Evolutionary conservation across 805 yeast species (phyloP).

Genomic region (Scheffersomyces coipomensis): DNA sequence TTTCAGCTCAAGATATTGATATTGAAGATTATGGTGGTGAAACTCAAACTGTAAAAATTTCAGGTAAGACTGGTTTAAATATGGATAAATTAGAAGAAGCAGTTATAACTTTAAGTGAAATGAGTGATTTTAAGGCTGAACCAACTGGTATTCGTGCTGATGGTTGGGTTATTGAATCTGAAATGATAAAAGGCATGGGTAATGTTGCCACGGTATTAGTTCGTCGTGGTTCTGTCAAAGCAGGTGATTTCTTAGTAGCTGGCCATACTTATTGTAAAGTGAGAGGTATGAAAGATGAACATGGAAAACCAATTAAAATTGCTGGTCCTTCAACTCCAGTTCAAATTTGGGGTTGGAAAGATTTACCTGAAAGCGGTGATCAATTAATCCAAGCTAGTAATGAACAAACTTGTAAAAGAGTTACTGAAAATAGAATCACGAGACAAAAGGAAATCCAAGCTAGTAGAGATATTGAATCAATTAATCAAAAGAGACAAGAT

Average conservation of each 20-base stretch:
- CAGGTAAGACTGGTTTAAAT: conserved; percentile 86
- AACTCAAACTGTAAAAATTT: conserved; percentile 80
- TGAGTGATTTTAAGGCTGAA: conserved; percentile 73
- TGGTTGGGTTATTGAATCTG: conserved; percentile 89
- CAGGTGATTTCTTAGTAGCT: conserved; percentile 76
- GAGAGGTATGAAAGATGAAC: conserved; percentile 71
- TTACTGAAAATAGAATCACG: conserved; percentile 59
- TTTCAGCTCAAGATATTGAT: conserved; percentile 74
- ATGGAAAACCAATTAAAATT: conserved; percentile 55
- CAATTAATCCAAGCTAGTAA: conserved; percentile 70
- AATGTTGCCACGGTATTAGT: conserved; percentile 82
- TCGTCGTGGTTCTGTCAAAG: conserved; percentile 69
- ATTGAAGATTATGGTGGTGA: conserved; percentile 96
- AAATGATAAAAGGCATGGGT: conserved; percentile 79
- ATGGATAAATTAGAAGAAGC: conserved; percentile 91
- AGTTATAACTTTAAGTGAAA: conserved; percentile 78
- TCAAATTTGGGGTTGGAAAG: conserved; percentile 93
- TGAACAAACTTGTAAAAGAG: conserved; percentile 76
- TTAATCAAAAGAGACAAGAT: conserved; percentile 65
- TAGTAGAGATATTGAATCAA: conserved; percentile 60
- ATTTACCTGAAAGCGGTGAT: conserved; percentile 88
- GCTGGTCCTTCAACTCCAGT: conserved; percentile 91
- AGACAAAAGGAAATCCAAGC: conserved; percentile 55
- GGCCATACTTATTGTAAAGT: conserved; percentile 88
- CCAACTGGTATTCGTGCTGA: conserved; percentile 53